A percentile compares a stretch with the other conserved stretches of the same genome.
These are phyloP conservation scores for Stentor coeruleus DNA, from an alignment of 73 alveolate species.

Conservation along the genomic window DNA sequence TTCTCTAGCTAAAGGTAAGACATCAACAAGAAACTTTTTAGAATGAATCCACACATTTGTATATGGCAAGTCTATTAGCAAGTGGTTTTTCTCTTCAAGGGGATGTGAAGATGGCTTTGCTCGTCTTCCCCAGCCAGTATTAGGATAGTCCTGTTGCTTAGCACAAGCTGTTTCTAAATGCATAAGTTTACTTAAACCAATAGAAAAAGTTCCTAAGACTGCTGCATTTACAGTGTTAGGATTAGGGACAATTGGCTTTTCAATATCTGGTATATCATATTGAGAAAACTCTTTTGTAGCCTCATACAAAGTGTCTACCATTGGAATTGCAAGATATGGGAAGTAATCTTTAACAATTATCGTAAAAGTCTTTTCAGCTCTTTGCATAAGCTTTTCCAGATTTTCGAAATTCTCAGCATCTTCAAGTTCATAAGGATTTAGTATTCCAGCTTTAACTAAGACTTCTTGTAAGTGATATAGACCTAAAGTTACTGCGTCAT, in stretches of 20 bases:
- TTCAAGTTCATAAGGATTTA: conserved; percentile 5
- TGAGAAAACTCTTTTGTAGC: not conserved
- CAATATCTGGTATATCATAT: not conserved
- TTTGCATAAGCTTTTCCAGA: conserved; percentile 15
- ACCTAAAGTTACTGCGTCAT: not conserved
- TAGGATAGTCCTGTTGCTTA: not conserved
- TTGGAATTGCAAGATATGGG: not conserved
- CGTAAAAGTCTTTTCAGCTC: conserved; percentile 16
- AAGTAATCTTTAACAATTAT: not conserved
- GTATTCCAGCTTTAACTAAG: not conserved
- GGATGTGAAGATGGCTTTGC: not conserved
- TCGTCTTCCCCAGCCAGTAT: not conserved
- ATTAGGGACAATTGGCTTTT: not conserved
- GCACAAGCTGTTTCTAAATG: not conserved
- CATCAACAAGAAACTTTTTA: not conserved
- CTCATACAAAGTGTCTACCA: conserved; percentile 12
- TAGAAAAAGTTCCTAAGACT: not conserved
- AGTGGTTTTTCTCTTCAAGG: not conserved
- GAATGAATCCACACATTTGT: not conserved
- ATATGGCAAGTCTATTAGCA: not conserved
- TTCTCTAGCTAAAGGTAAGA: not conserved
- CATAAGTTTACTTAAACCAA: not conserved
- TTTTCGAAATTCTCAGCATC: not conserved
- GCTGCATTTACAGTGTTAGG: not conserved
- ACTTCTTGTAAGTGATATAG: not conserved